Conservation (phyloP, 352 stramenopile species). For the Phytophthora tentaculata region DNA sequence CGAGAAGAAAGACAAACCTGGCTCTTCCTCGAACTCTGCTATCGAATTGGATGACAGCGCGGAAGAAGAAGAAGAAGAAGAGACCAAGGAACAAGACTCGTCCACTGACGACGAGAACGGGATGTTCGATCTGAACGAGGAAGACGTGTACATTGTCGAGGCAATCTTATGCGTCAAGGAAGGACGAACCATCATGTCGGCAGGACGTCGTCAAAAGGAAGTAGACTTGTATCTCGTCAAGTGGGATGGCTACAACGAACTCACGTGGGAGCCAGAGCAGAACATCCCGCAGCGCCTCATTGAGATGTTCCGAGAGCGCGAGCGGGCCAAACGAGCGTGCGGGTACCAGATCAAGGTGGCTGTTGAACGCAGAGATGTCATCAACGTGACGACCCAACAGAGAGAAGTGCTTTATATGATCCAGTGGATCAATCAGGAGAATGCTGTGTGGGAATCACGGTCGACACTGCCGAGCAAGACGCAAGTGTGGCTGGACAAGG, state of each 20-base stretch:
- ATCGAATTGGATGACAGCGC: constrained; percentile 69
- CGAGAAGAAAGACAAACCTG: constrained; percentile 27
- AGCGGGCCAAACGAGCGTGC: constrained; percentile 52
- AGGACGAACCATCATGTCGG: constrained; percentile 48
- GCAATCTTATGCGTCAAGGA: constrained; percentile 75
- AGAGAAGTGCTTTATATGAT: constrained; percentile 77
- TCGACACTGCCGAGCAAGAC: constrained; percentile 60
- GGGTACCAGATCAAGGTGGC: constrained; percentile 66
- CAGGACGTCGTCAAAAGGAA: constrained; percentile 51
- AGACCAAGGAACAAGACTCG: constrained; percentile 44
- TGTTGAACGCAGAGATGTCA: constrained; percentile 54
- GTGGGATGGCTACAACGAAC: constrained; percentile 80
- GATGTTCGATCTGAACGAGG: constrained; percentile 75
- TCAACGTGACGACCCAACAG: constrained; percentile 61
- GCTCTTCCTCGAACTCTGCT: constrained; percentile 46
- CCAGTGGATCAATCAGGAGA: constrained; percentile 62
- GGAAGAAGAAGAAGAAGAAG: constrained; percentile 36
- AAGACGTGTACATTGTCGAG: constrained; percentile 79
- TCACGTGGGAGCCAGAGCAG: constrained; percentile 76
- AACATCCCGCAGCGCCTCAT: constrained; percentile 76
- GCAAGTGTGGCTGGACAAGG: constrained; percentile 76
- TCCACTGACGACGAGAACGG: constrained; percentile 73
- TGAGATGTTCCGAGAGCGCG: constrained; percentile 60
- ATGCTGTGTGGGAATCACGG: constrained; percentile 60
- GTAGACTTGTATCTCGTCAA: constrained; percentile 78